Percentiles rank a stretch among this genome's conserved stretches.
Evolutionary conservation across 176 grass and related monocot genomes (phyloP).

Genomic region (Thalia dealbata): DNA sequence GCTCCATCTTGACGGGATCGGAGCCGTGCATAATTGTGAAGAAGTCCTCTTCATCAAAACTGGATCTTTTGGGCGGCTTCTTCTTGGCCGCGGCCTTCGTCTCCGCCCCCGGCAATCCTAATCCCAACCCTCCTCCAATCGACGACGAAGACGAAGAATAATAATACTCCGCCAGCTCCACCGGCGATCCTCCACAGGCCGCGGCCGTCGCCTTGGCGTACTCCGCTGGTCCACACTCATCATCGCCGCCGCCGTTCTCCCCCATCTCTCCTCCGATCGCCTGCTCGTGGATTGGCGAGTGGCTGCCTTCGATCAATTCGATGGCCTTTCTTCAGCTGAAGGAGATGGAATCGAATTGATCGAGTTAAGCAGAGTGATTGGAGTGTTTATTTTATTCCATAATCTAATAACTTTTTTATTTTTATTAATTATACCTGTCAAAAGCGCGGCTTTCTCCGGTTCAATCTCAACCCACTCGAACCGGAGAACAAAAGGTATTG

Average conservation of each 20-base stretch:
- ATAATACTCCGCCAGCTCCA: background rate
- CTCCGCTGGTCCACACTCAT: background rate
- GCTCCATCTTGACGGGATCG: slow-evolving; percentile 20
- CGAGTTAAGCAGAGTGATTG: background rate
- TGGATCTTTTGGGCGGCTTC: slow-evolving; percentile 11
- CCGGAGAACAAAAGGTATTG: no score
- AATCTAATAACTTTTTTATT: background rate
- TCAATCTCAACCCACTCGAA: no score
- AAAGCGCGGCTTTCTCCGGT: no score
- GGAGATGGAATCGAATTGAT: background rate
- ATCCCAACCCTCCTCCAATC: background rate
- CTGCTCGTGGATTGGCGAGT: background rate
- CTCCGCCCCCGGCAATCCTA: background rate
- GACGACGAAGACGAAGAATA: background rate
- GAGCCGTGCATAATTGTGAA: slow-evolving; percentile 8
- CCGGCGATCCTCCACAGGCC: background rate
- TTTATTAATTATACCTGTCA: background rate
- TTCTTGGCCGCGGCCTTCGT: background rate
- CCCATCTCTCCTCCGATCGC: background rate
- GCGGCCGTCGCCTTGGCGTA: background rate
- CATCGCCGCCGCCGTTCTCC: slow-evolving; percentile 1
- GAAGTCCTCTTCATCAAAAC: slow-evolving; percentile 18
- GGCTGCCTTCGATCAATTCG: background rate
- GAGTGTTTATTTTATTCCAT: background rate
- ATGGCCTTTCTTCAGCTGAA: background rate